Evolutionary conservation across 495 filamentous ascomycete species (phyloP).

Genomic region (Aspergillus panamensis): DNA sequence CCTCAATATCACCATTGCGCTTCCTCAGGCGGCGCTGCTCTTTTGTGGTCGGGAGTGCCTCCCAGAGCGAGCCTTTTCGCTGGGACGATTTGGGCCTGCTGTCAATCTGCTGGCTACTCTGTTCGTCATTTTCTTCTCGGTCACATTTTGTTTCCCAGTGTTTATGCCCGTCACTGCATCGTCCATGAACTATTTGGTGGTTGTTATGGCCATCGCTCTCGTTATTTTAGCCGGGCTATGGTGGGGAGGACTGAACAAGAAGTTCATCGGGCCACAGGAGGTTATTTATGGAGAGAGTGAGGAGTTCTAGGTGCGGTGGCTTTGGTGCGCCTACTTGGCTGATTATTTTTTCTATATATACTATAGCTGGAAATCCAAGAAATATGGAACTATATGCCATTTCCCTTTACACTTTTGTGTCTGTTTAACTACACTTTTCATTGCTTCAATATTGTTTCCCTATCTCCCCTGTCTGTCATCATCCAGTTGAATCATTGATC

Average conservation of each 20-base stretch:
- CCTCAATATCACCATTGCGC: slow-evolving; percentile 35
- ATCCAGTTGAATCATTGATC: too few relatives aligned
- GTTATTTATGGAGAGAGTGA: too few relatives aligned
- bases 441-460: too few relatives aligned
- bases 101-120: slow-evolving; percentile 34
- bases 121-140: slow-evolving; percentile 27
- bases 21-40: slow-evolving; percentile 34
- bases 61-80: slow-evolving; percentile 26
- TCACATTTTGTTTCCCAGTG: slow-evolving; percentile 34
- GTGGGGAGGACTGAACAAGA: slow-evolving; percentile 5
- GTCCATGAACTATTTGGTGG: slow-evolving; percentile 35
- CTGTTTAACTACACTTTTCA: too few relatives aligned
- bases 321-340: too few relatives aligned
- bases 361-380: too few relatives aligned
- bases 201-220: slow-evolving; percentile 27
- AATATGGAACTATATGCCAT: too few relatives aligned
- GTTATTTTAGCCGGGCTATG: slow-evolving; percentile 27
- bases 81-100: slow-evolving; percentile 26
- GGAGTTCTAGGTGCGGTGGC: too few relatives aligned
- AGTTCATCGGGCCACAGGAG: not conserved
- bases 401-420: too few relatives aligned
- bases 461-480: too few relatives aligned
- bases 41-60: slow-evolving; percentile 29
- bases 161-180: slow-evolving; percentile 22
- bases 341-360: too few relatives aligned